A percentile compares a stretch with the other conserved stretches of the same genome.
Evolutionary conservation across 2,329 filamentous ascomycete genomes (phyloP).

Genomic region (Fusarium sp.): DNA sequence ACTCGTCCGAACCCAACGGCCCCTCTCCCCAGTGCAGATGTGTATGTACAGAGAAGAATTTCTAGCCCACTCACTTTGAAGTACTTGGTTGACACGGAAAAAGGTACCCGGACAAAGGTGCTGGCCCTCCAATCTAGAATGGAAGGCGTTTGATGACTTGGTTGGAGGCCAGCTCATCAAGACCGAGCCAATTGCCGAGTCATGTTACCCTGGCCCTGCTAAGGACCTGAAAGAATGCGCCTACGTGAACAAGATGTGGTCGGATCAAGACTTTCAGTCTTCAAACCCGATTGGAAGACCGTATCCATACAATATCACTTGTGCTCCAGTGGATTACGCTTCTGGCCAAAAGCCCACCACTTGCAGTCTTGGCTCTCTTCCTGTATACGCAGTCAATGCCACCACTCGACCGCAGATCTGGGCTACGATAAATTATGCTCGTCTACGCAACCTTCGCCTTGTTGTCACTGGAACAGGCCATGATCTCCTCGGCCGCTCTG

Average conservation of each 20-base stretch:
- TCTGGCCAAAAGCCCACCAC: slow-evolving; percentile 25
- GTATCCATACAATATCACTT: slow-evolving; percentile 42
- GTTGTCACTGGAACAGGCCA: slow-evolving; percentile 35
- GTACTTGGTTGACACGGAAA: not conserved
- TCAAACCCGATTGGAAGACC: slow-evolving; percentile 38
- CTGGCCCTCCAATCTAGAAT: slow-evolving; percentile 26
- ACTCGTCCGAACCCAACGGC: not conserved
- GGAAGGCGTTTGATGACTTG: slow-evolving; percentile 10
- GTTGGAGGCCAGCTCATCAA: slow-evolving; percentile 29
- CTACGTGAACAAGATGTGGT: slow-evolving; percentile 39
- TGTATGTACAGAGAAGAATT: not conserved
- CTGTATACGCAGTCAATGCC: slow-evolving; percentile 33
- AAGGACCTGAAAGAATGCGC: slow-evolving; percentile 30
- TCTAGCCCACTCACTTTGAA: not conserved
- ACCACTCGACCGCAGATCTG: slow-evolving; percentile 19
- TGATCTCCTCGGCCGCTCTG: slow-evolving; percentile 34
- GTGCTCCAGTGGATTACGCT: slow-evolving; percentile 30
- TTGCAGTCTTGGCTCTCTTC: slow-evolving; percentile 29
- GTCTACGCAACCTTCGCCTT: slow-evolving; percentile 15
- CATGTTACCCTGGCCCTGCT: slow-evolving; percentile 31
- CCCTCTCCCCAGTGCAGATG: slow-evolving; percentile 24
- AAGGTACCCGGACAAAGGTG: slow-evolving; percentile 33
- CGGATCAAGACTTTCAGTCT: slow-evolving; percentile 38
- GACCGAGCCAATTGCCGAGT: slow-evolving; percentile 32
- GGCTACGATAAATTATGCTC: slow-evolving; percentile 14